Base-by-base conservation (phyloP, 768 basidiomycete genomes). In the Asterophora parasitica region DNA sequence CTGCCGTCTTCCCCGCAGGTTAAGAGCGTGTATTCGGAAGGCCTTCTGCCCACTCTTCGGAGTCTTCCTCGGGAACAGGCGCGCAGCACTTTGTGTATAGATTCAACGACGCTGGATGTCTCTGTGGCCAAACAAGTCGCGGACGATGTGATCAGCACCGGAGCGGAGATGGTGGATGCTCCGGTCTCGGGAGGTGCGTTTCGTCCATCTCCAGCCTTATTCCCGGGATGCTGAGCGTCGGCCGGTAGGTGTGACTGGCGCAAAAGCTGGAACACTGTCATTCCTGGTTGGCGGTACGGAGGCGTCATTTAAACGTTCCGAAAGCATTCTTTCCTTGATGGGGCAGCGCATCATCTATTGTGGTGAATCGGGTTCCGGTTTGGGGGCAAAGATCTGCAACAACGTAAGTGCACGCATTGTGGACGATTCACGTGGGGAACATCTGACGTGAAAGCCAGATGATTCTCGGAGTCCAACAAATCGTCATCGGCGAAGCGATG, bases 1-100 rank as follows among this genome's bases (percentile, higher is more conserved):
- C 74, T 97, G 1, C 93, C 93, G 0, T 93, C 92, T 0, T 89
- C 91, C 6, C 88, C 91, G 0, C 87, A 97, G 55, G 92, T 96
- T 34, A 72, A 79, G 43, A 67, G 73, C 42, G 92, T 93, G 8
- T 95, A 93, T 63, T 65, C 65, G 39, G 67, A 69, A n/a, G 83
- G 83, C 0, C 79, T 94, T 44, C 68, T 90, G 48, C 75, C 85
- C 4, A 75, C 80, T 0, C 68, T 95, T 40, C 69, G 67, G 43
- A 69, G 65, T 13, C 58, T 92, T 32, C 69, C 74, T 11, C 46
- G 65, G 26, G 61, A 66, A 23, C 53, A 59, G 17, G 64, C 65
- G 31, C 55, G 56, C 46, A 55, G 62, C 9, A 85, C 87, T 0
- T 61, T 95, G 9, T 81, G 83, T 54, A 88, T 97, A 43, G 93